These are phyloP conservation scores for Cercospora sp. DNA, from an alignment of 2,329 filamentous ascomycete genomes.

Conservation along the genomic window DNA sequence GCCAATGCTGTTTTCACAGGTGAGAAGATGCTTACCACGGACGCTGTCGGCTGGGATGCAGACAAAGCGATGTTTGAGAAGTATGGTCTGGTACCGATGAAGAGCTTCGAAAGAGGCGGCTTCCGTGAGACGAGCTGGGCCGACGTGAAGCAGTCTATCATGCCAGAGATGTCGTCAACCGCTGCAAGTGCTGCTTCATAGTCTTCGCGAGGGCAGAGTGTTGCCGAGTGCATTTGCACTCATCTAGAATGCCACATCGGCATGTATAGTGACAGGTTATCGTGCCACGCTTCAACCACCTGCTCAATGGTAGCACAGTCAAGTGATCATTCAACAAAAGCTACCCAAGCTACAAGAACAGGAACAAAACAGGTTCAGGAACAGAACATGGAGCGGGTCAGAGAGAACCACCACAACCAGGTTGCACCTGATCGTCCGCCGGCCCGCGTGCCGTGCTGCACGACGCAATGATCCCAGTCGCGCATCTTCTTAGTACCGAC, in stretches of 20 bases:
- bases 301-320: not conserved
- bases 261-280: constrained; percentile 3
- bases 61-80: constrained; percentile 79
- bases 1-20: constrained; percentile 95
- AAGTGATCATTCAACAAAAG: not conserved
- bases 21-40: constrained; percentile 93
- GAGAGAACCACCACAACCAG: not conserved
- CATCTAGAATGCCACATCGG: not conserved
- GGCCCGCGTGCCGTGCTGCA: not conserved
- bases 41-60: constrained; percentile 88
- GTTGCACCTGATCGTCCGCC: not conserved
- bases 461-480: constrained; percentile 1
- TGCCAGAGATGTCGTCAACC: not conserved
- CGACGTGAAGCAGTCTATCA: constrained; percentile 26
- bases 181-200: constrained; percentile 1
- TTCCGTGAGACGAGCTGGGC: constrained; percentile 36
- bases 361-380: not conserved
- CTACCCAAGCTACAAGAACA: not conserved
- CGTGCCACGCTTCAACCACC: not conserved
- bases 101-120: constrained; percentile 40
- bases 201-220: not conserved
- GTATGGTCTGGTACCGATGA: constrained; percentile 81
- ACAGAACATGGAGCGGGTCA: not conserved
- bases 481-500: constrained; percentile 1
- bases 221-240: not conserved